Conservation (phyloP, 2,329 filamentous ascomycete genomes). For the Eutypa lata region DNA sequence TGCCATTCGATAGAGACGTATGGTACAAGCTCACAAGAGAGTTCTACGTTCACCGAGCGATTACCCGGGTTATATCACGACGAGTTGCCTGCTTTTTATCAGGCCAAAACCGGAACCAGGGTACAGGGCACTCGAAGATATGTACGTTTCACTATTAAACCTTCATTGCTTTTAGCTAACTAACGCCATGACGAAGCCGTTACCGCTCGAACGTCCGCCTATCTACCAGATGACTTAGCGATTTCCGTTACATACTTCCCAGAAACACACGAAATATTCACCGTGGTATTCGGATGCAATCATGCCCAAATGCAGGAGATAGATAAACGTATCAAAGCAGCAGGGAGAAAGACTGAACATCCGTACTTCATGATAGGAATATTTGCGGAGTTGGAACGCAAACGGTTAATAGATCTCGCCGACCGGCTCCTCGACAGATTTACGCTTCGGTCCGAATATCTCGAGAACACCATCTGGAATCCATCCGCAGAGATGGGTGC, state of each 20-base stretch:
- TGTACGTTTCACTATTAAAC: constrained; percentile 2
- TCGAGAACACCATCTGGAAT: constrained; percentile 7
- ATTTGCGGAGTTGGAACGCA: constrained; percentile 18
- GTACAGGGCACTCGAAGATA: constrained; percentile 2
- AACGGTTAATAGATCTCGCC: constrained; percentile 8
- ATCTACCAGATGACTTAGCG: constrained; percentile 11
- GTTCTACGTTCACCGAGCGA: constrained; percentile 10
- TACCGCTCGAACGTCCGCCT: constrained; percentile 10
- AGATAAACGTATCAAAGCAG: constrained; percentile 7
- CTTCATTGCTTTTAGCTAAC: neutral
- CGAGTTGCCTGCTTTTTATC: constrained; percentile 7
- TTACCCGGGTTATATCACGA: constrained; percentile 9
- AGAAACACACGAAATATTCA: constrained; percentile 8
- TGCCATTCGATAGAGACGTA: constrained; percentile 9
- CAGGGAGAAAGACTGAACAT: constrained; percentile 10
- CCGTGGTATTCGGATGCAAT: constrained; percentile 19
- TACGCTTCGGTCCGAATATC: constrained; percentile 8
- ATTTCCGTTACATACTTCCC: constrained; percentile 17
- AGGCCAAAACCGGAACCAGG: neutral
- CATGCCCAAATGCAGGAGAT: constrained; percentile 5
- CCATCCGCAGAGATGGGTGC: constrained; percentile 11
- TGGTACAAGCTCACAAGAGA: constrained; percentile 12
- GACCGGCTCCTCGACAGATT: constrained; percentile 13
- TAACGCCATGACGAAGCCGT: constrained; percentile 6
- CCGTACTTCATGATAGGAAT: constrained; percentile 15